A percentile compares a stretch with the other conserved stretches of the same genome.
These are phyloP conservation scores for Diplotaxis tenuifolia DNA, from an alignment of 345 rosid genomes.

Conservation along the genomic window DNA sequence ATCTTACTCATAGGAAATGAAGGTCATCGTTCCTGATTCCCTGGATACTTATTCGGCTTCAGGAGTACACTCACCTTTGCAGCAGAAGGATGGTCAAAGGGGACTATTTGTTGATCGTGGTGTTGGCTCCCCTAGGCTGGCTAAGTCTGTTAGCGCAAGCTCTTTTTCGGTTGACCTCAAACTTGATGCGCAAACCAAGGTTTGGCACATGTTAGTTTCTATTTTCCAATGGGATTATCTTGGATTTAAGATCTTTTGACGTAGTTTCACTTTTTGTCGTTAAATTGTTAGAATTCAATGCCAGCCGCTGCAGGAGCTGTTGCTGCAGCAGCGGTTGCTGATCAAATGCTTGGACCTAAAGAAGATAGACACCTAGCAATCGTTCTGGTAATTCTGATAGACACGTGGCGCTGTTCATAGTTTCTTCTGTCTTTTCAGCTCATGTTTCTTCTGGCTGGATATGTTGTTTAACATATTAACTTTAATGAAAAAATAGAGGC, in stretches of 20 bases:
- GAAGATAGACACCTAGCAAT: slow-evolving; percentile 95
- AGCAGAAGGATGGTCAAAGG: slow-evolving; percentile 73
- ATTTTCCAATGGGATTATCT: neutral
- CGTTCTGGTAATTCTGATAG: slow-evolving; percentile 72
- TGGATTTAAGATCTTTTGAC: slow-evolving; percentile 6
- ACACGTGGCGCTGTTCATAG: slow-evolving; percentile 7
- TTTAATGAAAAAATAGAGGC: neutral
- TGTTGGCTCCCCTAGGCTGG: slow-evolving; percentile 96
- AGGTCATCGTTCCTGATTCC: slow-evolving; percentile 19
- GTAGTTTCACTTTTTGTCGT: slow-evolving; percentile 27
- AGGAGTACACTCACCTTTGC: slow-evolving; percentile 64
- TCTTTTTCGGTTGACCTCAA: slow-evolving; percentile 62
- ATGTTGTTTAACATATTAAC: slow-evolving; percentile 6
- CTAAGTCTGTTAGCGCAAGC: slow-evolving; percentile 68
- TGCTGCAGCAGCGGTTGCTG: slow-evolving; percentile 98
- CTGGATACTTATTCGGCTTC: neutral
- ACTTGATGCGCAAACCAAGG: slow-evolving; percentile 67
- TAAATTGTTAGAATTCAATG: slow-evolving; percentile 71
- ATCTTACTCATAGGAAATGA: slow-evolving; percentile 27
- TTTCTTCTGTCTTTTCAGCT: slow-evolving; percentile 14
- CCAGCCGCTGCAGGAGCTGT: slow-evolving; percentile 99
- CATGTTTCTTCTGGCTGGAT: slow-evolving; percentile 14
- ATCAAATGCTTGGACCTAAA: slow-evolving; percentile 98
- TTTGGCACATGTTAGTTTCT: slow-evolving; percentile 37
- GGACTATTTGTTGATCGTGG: slow-evolving; percentile 97